Base-by-base conservation (phyloP, 768 basidiomycete species). In the Lactifluus pinguis region DNA sequence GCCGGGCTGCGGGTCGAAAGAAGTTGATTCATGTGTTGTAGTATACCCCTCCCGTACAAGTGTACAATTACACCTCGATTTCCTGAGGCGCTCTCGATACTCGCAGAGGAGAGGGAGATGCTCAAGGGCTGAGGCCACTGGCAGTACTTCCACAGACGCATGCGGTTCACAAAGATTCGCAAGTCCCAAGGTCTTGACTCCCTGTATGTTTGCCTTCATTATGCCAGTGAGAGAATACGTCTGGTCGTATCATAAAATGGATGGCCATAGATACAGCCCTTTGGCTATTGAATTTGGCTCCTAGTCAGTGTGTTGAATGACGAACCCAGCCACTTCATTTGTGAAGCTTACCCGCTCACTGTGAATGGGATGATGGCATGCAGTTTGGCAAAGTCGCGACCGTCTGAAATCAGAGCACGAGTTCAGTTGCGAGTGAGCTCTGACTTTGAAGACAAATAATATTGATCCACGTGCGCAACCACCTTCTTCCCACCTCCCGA, bases 21-120 rank as follows among this genome's bases (percentile, higher is more conserved):
- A 10, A 7, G 29, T 49, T 32, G n/a, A 49, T 30, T 53, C 29
- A 15, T 29, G 3, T 5, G 10, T 19, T 30, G 34, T 19, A 61
- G 60, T 42, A 34, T 25, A 7, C 54, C 54, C 6, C 48, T 56
- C 34, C 49, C 49, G n/a, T 56, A 34, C 19, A 11, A 11, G 34
- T 61, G 34, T 47, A 54, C 38, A 0, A 45, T 45, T 30, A 47
- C 21, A 8, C 53, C 59, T 60, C 59, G 53, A 19, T 54, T 60
- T 19, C 53, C 59, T 29, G 59, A 60, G 41, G 53, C 59, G 1
- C 9, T 14, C 4, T 38, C 45, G 15, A 29, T 62, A 30, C 55
- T 62, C 15, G 14, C 42, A 13, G 58, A 53, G 11, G 50, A 59
- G n/a, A 32, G 38, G 5, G 45, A 59, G 59, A 32, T 53, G 29